phyloP scores from a whole-genome alignment of 257 asterid genomes.

The Nicotiana tomentosiformis region DNA sequence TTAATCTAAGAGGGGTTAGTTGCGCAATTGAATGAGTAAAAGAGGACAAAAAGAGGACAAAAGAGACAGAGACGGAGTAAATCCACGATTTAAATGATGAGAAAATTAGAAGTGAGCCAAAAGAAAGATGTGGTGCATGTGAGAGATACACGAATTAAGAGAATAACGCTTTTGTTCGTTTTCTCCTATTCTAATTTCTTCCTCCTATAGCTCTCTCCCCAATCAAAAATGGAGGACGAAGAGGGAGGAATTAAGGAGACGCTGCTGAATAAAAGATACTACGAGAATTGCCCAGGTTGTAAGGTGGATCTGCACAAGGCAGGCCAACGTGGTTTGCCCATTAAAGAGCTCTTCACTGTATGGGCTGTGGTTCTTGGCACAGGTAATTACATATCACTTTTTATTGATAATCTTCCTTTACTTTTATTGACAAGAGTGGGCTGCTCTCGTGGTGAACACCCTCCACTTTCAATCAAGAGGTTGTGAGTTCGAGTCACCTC shows the following conservation, averaged over 20 bases:
- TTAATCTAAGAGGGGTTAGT: too few species aligned
- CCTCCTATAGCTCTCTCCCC: not conserved
- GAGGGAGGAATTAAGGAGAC: slow-evolving; percentile 6
- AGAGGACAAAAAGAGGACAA: too few species aligned
- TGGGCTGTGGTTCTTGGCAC: slow-evolving; percentile 50
- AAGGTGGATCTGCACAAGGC: slow-evolving; percentile 37
- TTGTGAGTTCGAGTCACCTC: too few species aligned
- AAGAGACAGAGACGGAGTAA: too few species aligned
- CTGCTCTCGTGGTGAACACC: too few species aligned
- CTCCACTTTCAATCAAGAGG: too few species aligned
- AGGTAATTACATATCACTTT: slow-evolving; percentile 14
- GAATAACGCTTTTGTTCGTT: not conserved
- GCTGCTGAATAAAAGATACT: slow-evolving; percentile 25
- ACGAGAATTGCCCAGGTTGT: slow-evolving; percentile 59
- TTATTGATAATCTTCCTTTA: not conserved
- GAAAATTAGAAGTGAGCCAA: too few species aligned
- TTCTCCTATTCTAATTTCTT: not conserved
- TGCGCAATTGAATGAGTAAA: too few species aligned
- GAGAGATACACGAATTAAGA: not conserved
- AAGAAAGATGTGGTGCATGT: not conserved
- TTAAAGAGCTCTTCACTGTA: slow-evolving; percentile 35
- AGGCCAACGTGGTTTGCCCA: slow-evolving; percentile 35
- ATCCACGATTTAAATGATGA: too few species aligned
- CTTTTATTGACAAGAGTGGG: too few species aligned
- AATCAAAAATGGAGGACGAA: not conserved